Conservation (phyloP, 2,329 filamentous ascomycete genomes). For the Davidsoniella eucalypti region DNA sequence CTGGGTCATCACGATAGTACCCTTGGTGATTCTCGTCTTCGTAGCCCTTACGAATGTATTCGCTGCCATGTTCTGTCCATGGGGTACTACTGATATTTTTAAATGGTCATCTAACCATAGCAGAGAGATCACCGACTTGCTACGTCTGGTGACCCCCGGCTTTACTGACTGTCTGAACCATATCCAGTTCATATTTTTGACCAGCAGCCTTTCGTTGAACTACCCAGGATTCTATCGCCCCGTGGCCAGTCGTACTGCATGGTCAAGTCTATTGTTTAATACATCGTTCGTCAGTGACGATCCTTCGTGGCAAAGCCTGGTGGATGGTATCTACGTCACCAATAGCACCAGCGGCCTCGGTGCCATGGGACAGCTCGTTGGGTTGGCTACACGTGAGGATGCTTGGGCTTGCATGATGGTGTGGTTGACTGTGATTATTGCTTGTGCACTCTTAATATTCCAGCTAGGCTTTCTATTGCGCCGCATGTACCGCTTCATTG, state of each 20-base stretch:
- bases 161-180: slow-evolving; percentile 96
- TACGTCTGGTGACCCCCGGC: slow-evolving; percentile 84
- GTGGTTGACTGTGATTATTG: slow-evolving; percentile 70
- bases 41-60: slow-evolving; percentile 70
- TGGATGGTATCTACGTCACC: slow-evolving; percentile 75
- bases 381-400: slow-evolving; percentile 59
- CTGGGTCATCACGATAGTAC: slow-evolving; percentile 58
- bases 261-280: slow-evolving; percentile 89
- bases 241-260: slow-evolving; percentile 69
- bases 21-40: slow-evolving; percentile 59
- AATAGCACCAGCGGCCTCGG: slow-evolving; percentile 68
- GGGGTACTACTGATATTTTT: slow-evolving; percentile 82
- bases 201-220: slow-evolving; percentile 68
- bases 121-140: slow-evolving; percentile 64
- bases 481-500: slow-evolving; percentile 58
- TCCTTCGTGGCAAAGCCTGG: slow-evolving; percentile 46
- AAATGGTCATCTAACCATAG: slow-evolving; percentile 98
- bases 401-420: slow-evolving; percentile 91
- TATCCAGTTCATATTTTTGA: slow-evolving; percentile 80
- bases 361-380: slow-evolving; percentile 62
- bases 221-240: slow-evolving; percentile 95
- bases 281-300: slow-evolving; percentile 64
- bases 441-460: slow-evolving; percentile 46
- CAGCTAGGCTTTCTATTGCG: slow-evolving; percentile 63
- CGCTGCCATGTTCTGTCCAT: slow-evolving; percentile 79